Percentiles rank a stretch among this genome's conserved stretches.
Evolutionary conservation across 768 basidiomycete species (phyloP).

Genomic region (Hypholoma sublateritium): DNA sequence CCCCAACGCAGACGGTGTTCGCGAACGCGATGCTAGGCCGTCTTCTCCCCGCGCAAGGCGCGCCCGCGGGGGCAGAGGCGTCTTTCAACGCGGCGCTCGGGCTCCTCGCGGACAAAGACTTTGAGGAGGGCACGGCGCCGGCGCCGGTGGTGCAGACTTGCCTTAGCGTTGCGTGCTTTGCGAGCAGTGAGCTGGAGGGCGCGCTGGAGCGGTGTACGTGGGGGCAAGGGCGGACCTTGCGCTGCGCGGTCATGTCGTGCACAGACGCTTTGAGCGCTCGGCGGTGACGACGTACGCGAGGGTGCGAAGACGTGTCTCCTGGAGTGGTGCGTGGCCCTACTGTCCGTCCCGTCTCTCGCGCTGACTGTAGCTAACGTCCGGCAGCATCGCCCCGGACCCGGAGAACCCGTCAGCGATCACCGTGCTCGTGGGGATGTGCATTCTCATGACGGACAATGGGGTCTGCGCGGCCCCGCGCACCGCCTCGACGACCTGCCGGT

Average conservation of each 20-base stretch:
- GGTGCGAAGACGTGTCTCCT: slow-evolving; percentile 76
- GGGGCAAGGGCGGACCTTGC: slow-evolving; percentile 46
- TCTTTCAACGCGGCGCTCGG: slow-evolving; percentile 74
- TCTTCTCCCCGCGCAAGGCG: slow-evolving; percentile 57
- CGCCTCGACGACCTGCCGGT: slow-evolving; percentile 73
- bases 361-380: slow-evolving; percentile 2
- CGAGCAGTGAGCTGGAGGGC: slow-evolving; percentile 55
- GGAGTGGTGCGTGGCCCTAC: slow-evolving; percentile 65
- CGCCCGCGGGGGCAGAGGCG: slow-evolving; percentile 61
- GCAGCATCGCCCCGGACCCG: slow-evolving; percentile 74
- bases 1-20: too few relatives aligned
- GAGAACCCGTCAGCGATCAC: slow-evolving; percentile 83
- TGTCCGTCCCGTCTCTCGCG: not conserved
- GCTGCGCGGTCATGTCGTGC: slow-evolving; percentile 71
- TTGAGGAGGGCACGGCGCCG: slow-evolving; percentile 35
- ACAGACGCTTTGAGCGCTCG: slow-evolving; percentile 82
- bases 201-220: slow-evolving; percentile 64
- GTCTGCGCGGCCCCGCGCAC: slow-evolving; percentile 69
- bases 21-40: slow-evolving; percentile 84
- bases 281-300: slow-evolving; percentile 73
- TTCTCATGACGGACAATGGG: slow-evolving; percentile 73
- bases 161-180: slow-evolving; percentile 70
- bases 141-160: slow-evolving; percentile 60
- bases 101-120: slow-evolving; percentile 54
- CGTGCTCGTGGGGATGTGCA: slow-evolving; percentile 86